A percentile compares a stretch with the other conserved stretches of the same genome.
These are phyloP conservation scores for Barnettozyma sucrosica DNA, from an alignment of 805 yeast species.

Conservation along the genomic window DNA sequence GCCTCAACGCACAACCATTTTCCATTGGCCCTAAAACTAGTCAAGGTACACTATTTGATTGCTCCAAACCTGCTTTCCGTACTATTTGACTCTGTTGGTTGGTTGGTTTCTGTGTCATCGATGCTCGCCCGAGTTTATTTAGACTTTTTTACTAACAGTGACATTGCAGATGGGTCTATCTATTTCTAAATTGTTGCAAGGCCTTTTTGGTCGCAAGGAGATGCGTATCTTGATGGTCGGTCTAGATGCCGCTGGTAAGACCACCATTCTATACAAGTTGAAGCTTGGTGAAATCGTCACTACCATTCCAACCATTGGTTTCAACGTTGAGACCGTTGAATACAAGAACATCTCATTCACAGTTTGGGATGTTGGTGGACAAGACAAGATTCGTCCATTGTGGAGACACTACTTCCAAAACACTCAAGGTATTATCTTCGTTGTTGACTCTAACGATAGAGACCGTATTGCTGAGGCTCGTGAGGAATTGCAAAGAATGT, in stretches of 20 bases:
- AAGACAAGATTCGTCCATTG: constrained; percentile 95
- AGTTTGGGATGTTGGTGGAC: constrained; percentile 99
- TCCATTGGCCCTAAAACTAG: neutral
- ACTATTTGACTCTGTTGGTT: neutral
- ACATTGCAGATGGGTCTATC: constrained; percentile 77
- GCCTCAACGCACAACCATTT: neutral
- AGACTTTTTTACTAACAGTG: constrained; percentile 11
- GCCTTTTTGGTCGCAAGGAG: constrained; percentile 95
- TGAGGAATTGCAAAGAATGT: constrained; percentile 97
- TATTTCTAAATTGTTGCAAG: constrained; percentile 87
- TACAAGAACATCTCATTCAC: constrained; percentile 95
- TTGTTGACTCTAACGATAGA: constrained; percentile 96
- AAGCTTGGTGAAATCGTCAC: constrained; percentile 95
- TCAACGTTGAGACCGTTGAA: constrained; percentile 96
- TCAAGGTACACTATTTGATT: neutral
- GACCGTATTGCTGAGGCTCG: constrained; percentile 97
- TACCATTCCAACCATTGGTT: constrained; percentile 95
- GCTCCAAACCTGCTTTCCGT: neutral
- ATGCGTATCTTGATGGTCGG: constrained; percentile 99
- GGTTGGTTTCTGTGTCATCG: neutral
- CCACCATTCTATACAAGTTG: constrained; percentile 91
- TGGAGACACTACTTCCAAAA: constrained; percentile 99
- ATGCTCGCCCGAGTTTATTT: neutral
- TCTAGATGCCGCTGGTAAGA: constrained; percentile 97
- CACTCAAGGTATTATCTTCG: constrained; percentile 97